Evolutionary conservation across 2,329 filamentous ascomycete genomes (phyloP).

Genomic region (Aspergillus sp.): DNA sequence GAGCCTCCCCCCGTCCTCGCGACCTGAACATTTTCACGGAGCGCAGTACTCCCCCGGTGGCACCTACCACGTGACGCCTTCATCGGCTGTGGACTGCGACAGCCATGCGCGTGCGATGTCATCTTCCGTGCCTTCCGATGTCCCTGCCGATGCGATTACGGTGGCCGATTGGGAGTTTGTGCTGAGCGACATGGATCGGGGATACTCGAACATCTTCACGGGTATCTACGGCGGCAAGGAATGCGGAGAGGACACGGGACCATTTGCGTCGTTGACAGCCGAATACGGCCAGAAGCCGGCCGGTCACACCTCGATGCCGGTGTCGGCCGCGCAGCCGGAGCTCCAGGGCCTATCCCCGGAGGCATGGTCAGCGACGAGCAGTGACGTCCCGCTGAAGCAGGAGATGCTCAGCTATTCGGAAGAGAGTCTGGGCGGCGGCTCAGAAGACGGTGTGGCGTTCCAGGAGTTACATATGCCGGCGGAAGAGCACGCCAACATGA

Average conservation of each 20-base stretch:
- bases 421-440: slow-evolving; percentile 47
- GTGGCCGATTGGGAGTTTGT: slow-evolving; percentile 74
- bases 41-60: slow-evolving; percentile 11
- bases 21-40: slow-evolving; percentile 13
- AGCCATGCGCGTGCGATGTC: slow-evolving; percentile 20
- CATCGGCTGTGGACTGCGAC: slow-evolving; percentile 42
- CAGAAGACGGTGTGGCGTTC: slow-evolving; percentile 36
- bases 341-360: slow-evolving; percentile 32
- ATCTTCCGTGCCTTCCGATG: slow-evolving; percentile 39
- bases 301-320: slow-evolving; percentile 7
- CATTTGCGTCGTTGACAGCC: slow-evolving; percentile 27
- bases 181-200: slow-evolving; percentile 69
- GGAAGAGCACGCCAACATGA: slow-evolving; percentile 21
- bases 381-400: slow-evolving; percentile 25
- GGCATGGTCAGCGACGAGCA: slow-evolving; percentile 32
- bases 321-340: slow-evolving; percentile 16
- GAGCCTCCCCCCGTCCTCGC: slow-evolving; percentile 15
- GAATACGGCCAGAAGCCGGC: slow-evolving; percentile 23
- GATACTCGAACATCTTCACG: slow-evolving; percentile 66
- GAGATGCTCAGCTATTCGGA: slow-evolving; percentile 48
- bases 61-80: slow-evolving; percentile 31
- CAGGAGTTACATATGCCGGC: slow-evolving; percentile 15
- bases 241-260: slow-evolving; percentile 27
- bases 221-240: slow-evolving; percentile 41
- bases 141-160: slow-evolving; percentile 40